phyloP scores from a whole-genome alignment of 768 basidiomycete genomes.

The Lentinula edodes region DNA sequence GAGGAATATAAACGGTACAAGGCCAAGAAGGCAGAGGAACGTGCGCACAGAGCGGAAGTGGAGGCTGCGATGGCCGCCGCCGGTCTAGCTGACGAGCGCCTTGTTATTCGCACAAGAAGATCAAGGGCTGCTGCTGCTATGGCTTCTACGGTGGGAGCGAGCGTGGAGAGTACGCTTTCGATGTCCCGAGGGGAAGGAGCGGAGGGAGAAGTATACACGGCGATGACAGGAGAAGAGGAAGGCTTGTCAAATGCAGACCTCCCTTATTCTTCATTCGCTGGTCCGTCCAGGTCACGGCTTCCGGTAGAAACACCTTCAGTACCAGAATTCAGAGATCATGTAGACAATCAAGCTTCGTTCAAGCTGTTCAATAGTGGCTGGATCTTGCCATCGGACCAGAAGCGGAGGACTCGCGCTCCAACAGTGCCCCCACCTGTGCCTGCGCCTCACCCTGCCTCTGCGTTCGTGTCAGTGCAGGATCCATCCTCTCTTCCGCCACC shows the following conservation, averaged over 20 bases:
- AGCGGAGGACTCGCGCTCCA: slow-evolving; percentile 20
- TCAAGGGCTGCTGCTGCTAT: not conserved
- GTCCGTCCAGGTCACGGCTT: not conserved
- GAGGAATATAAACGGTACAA: slow-evolving; percentile 1
- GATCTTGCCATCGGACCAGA: slow-evolving; percentile 75
- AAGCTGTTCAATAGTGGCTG: slow-evolving; percentile 81
- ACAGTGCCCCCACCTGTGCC: slow-evolving; percentile 13
- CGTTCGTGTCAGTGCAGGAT: slow-evolving; percentile 18
- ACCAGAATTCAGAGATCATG: slow-evolving; percentile 60
- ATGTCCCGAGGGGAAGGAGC: not conserved
- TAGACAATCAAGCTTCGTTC: slow-evolving; percentile 72
- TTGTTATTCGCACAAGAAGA: slow-evolving; percentile 9
- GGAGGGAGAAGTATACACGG: not conserved
- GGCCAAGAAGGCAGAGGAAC: not conserved
- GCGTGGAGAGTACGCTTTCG: not conserved
- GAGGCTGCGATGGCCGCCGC: slow-evolving; percentile 33
- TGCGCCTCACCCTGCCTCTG: slow-evolving; percentile 9
- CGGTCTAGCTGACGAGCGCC: slow-evolving; percentile 34
- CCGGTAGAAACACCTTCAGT: slow-evolving; percentile 23
- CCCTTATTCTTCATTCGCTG: not conserved
- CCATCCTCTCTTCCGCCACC: slow-evolving; percentile 44
- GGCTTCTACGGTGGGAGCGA: not conserved
- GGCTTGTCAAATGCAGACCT: not conserved
- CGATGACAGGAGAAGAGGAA: not conserved
- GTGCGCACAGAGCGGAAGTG: not conserved